Percentiles rank a stretch among this genome's conserved stretches.
Conservation (phyloP, 768 basidiomycete genomes). For the Macrolepiota dolichaula region DNA sequence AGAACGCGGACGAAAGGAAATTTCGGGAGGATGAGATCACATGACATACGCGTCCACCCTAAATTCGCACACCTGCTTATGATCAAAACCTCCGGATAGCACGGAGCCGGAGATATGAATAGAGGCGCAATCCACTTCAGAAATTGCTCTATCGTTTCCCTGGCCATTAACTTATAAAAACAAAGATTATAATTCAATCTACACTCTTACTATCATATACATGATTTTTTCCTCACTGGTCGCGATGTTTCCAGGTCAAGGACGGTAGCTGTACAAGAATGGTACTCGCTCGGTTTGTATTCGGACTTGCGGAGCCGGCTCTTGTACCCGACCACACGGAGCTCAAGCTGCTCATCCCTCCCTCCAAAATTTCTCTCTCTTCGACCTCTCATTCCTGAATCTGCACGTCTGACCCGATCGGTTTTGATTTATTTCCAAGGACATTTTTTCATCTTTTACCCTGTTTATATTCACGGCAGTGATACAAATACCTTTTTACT, state of each 20-base stretch:
- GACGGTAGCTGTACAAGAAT: not conserved
- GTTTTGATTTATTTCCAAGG: not conserved
- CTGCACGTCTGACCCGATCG: not conserved
- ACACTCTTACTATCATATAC: not conserved
- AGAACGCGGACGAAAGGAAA: not conserved
- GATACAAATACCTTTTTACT: not conserved
- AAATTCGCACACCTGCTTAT: not conserved
- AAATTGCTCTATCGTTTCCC: not conserved
- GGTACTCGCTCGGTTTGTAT: not conserved
- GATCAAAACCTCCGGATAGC: not conserved
- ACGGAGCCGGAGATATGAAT: not conserved
- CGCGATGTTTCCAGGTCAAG: not conserved
- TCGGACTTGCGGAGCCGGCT: not conserved
- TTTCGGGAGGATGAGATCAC: not conserved
- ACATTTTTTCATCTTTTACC: not conserved
- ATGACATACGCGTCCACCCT: not conserved
- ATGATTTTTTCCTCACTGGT: not conserved
- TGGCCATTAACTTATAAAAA: not conserved
- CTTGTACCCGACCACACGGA: not conserved
- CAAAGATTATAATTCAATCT: not conserved
- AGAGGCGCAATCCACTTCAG: not conserved
- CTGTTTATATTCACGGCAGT: not conserved
- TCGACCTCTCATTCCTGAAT: not conserved
- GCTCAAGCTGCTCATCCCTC: not conserved
- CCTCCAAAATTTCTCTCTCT: not conserved